Percentiles rank a stretch among this genome's conserved stretches.
These are phyloP conservation scores for Fistulifera pelliculosa DNA, from an alignment of 108 stramenopile genomes.

Conservation along the genomic window DNA sequence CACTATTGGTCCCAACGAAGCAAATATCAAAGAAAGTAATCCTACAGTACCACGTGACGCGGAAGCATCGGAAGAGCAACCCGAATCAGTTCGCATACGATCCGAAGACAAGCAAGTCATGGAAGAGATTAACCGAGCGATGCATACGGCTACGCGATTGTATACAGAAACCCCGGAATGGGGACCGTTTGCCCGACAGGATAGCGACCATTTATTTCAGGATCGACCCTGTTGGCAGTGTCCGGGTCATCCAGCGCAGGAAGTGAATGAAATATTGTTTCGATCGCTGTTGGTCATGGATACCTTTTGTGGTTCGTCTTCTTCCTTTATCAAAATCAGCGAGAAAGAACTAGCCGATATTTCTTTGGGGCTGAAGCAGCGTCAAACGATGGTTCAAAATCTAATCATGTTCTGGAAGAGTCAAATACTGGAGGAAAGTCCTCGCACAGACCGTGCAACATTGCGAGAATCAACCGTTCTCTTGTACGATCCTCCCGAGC, in stretches of 20 bases:
- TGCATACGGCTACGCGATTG: constrained; percentile 1
- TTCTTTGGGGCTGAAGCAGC: neutral
- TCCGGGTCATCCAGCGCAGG: constrained; percentile 32
- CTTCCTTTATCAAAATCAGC: constrained; percentile 25
- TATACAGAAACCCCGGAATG: neutral
- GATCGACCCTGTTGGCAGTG: neutral
- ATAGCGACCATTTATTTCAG: neutral
- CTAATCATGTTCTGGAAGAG: constrained; percentile 7
- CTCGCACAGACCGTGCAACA: constrained; percentile 6
- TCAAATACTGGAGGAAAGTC: constrained; percentile 11
- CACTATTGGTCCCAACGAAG: neutral
- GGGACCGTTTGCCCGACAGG: neutral
- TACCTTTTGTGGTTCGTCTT: constrained; percentile 27
- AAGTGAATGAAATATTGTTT: constrained; percentile 20
- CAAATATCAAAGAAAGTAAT: neutral
- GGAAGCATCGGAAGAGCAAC: neutral
- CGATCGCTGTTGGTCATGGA: constrained; percentile 35
- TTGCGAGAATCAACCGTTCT: neutral
- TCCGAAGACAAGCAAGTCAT: constrained; percentile 35
- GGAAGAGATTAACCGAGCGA: constrained; percentile 9
- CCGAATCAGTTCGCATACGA: constrained; percentile 5
- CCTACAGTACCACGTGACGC: neutral
- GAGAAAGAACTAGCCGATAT: neutral
- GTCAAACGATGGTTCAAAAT: constrained; percentile 3
- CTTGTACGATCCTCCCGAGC: neutral